These are phyloP conservation scores for Ramaria sp. DNA, from an alignment of 768 basidiomycete genomes.

Conservation along the genomic window DNA sequence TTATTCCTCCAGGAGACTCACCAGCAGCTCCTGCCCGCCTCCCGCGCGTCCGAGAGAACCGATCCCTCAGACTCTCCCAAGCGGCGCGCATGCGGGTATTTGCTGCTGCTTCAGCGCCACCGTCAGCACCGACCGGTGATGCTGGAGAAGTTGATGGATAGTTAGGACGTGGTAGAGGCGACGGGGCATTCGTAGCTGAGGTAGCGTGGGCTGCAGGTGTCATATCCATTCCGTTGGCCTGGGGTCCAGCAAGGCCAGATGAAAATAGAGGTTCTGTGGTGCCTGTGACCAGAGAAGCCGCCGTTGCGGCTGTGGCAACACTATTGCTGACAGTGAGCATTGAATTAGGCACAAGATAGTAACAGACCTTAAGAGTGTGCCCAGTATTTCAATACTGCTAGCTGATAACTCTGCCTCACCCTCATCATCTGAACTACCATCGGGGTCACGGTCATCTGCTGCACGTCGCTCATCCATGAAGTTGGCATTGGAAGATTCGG, in stretches of 20 bases:
- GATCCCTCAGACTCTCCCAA: constrained; percentile 9
- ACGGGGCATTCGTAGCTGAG: constrained; percentile 8
- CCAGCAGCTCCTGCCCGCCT: neutral
- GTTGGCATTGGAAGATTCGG: neutral
- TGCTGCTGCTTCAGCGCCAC: neutral
- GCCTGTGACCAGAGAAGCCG: constrained; percentile 72
- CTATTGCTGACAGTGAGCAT: constrained; percentile 25
- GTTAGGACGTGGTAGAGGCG: neutral
- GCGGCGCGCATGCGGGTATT: constrained; percentile 4
- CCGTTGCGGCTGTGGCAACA: constrained; percentile 87
- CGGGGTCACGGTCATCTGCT: neutral
- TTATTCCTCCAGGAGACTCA: constrained; percentile 2
- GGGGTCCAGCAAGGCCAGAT: constrained; percentile 32
- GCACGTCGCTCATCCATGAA: neutral
- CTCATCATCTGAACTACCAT: constrained; percentile 6
- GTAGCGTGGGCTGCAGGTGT: constrained; percentile 11
- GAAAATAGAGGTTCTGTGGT: constrained; percentile 55
- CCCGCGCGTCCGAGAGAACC: constrained; percentile 4
- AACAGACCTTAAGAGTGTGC: constrained; percentile 67
- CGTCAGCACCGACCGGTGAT: neutral
- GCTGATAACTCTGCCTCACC: constrained; percentile 4
- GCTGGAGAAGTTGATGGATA: constrained; percentile 8
- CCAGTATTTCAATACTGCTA: constrained; percentile 68
- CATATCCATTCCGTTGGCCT: constrained; percentile 16
- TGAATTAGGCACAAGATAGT: neutral